phyloP scores from a whole-genome alignment of 1,284 basidiomycete species.

The Rhizoctonia solani region DNA sequence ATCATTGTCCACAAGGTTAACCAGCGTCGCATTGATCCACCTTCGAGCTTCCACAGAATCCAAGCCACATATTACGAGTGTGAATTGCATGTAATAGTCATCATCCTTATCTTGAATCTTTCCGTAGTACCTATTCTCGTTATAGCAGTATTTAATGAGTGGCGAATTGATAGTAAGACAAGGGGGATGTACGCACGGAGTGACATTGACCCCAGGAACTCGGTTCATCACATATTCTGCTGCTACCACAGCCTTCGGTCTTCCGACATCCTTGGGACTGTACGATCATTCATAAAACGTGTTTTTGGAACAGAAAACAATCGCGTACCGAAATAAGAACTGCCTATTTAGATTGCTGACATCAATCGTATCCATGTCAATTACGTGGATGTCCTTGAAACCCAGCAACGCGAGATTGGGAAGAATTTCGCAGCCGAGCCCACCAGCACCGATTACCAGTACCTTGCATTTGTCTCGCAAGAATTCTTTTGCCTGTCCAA shows the following conservation, averaged over 20 bases:
- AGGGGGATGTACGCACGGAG: slow-evolving; percentile 75
- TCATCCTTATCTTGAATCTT: slow-evolving; percentile 99
- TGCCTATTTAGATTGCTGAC: slow-evolving; percentile 98
- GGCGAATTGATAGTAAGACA: no score
- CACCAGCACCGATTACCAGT: slow-evolving; percentile 95
- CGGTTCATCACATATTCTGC: slow-evolving; percentile 96
- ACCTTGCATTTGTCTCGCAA: slow-evolving; percentile 86
- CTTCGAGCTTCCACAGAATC: slow-evolving; percentile 95
- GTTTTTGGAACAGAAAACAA: background rate
- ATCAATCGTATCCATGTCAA: slow-evolving; percentile 99
- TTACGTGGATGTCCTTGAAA: slow-evolving; percentile 98
- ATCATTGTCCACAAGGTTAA: slow-evolving; percentile 89
- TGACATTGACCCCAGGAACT: slow-evolving; percentile 91
- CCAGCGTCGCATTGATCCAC: slow-evolving; percentile 99
- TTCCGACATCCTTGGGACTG: slow-evolving; percentile 89
- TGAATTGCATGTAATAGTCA: slow-evolving; percentile 96
- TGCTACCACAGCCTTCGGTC: slow-evolving; percentile 91
- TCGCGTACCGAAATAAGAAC: slow-evolving; percentile 88
- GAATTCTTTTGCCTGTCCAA: slow-evolving; percentile 81
- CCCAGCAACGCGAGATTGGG: slow-evolving; percentile 92
- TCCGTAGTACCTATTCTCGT: slow-evolving; percentile 77
- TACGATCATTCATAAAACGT: background rate
- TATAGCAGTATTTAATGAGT: slow-evolving; percentile 31
- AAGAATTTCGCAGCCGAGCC: slow-evolving; percentile 92
- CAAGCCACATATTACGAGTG: slow-evolving; percentile 96